phyloP scores from a whole-genome alignment of 352 stramenopile genomes.

The Pythium pyrilobum region DNA sequence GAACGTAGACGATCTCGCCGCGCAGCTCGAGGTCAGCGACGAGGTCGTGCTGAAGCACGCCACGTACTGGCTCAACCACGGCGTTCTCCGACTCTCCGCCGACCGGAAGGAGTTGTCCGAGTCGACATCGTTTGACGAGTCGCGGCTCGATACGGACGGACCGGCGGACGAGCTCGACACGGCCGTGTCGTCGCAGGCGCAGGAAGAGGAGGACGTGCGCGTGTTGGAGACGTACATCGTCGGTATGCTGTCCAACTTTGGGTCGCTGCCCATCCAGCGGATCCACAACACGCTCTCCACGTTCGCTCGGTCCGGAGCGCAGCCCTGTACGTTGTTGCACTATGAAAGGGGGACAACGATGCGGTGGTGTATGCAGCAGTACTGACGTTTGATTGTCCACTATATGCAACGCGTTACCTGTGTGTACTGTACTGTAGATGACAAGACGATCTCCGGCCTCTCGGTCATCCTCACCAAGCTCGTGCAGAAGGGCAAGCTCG shows the following conservation, averaged over 20 bases:
- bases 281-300: slow-evolving; percentile 95
- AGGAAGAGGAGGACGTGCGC: slow-evolving; percentile 90
- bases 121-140: slow-evolving; percentile 40
- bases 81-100: slow-evolving; percentile 41
- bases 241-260: slow-evolving; percentile 94
- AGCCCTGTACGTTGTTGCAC: slow-evolving; percentile 80
- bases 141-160: slow-evolving; percentile 29
- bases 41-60: slow-evolving; percentile 54
- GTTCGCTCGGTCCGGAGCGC: slow-evolving; percentile 64
- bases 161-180: slow-evolving; percentile 56
- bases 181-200: slow-evolving; percentile 85
- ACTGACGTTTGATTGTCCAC: no score
- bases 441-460: slow-evolving; percentile 78
- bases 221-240: slow-evolving; percentile 94
- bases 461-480: slow-evolving; percentile 62
- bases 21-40: slow-evolving; percentile 55
- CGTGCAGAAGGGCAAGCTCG: slow-evolving; percentile 65
- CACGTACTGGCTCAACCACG: slow-evolving; percentile 68
- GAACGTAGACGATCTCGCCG: slow-evolving; percentile 51
- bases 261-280: slow-evolving; percentile 84
- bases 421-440: slow-evolving; percentile 36
- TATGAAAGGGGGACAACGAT: no score
- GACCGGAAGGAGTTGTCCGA: slow-evolving; percentile 42
- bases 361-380: no score
- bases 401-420: background rate